phyloP scores from a whole-genome alignment of 352 stramenopile genomes.

The Globisporangium okanoganense region DNA sequence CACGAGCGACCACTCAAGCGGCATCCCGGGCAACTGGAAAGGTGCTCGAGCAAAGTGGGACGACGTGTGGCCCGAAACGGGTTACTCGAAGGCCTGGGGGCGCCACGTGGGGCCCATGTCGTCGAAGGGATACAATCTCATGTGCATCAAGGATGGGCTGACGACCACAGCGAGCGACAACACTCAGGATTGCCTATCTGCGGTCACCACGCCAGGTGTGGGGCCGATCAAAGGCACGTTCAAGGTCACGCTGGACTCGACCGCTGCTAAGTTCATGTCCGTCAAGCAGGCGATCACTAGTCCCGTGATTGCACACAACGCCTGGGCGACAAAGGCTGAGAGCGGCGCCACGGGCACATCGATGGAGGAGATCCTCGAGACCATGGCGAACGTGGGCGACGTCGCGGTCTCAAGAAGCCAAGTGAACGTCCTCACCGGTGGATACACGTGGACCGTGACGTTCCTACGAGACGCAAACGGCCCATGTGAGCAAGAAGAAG shows the following conservation, averaged over 20 bases:
- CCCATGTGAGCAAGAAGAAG: constrained; percentile 62
- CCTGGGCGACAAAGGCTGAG: constrained; percentile 80
- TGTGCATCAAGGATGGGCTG: constrained; percentile 60
- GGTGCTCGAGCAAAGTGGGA: constrained; percentile 69
- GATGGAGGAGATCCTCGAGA: constrained; percentile 95
- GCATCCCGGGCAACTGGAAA: constrained; percentile 91
- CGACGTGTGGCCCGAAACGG: constrained; percentile 89
- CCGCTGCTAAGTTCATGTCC: constrained; percentile 57
- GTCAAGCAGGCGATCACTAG: constrained; percentile 64
- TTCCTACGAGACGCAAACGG: constrained; percentile 88
- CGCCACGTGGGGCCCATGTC: constrained; percentile 92
- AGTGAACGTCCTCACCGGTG: constrained; percentile 87
- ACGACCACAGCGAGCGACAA: constrained; percentile 59
- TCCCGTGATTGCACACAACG: constrained; percentile 90
- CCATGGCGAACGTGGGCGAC: constrained; percentile 92
- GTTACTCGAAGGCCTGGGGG: constrained; percentile 96
- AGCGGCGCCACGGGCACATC: constrained; percentile 90
- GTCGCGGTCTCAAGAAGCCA: constrained; percentile 86
- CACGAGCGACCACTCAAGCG: constrained; percentile 80
- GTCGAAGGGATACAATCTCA: constrained; percentile 30
- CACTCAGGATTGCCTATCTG: constrained; percentile 37
- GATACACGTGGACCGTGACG: constrained; percentile 94
- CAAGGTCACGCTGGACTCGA: constrained; percentile 86
- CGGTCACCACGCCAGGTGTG: constrained; percentile 29
- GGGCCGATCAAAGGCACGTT: constrained; percentile 92